Percentiles rank a stretch among this genome's conserved stretches.
Conservation (phyloP, 495 filamentous ascomycete species). For the Podospora pseudoanserina region DNA sequence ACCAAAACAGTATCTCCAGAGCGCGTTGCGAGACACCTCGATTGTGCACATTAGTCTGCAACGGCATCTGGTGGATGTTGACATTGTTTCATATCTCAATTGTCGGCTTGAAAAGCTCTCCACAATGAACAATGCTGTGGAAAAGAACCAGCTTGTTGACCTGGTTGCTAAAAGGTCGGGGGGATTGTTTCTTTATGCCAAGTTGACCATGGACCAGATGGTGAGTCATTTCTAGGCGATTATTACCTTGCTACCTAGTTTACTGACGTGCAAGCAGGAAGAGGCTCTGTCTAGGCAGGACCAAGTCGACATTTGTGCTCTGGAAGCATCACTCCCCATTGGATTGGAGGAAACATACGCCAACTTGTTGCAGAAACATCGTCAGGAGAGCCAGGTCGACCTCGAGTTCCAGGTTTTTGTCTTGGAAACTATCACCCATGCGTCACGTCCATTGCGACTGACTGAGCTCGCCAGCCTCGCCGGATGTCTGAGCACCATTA, state of each 20-base stretch:
- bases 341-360: conserved; percentile 43
- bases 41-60: conserved; percentile 34
- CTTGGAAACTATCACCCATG: conserved; percentile 44
- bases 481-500: conserved; percentile 14
- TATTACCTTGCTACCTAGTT: no score
- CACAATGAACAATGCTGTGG: conserved; percentile 24
- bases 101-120: conserved; percentile 20
- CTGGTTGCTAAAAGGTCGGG: conserved; percentile 23
- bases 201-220: conserved; percentile 31
- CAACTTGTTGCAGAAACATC: conserved; percentile 40
- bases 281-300: neutral
- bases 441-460: conserved; percentile 47
- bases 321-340: conserved; percentile 30
- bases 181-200: conserved; percentile 44
- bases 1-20: conserved; percentile 31
- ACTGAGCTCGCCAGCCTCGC: conserved; percentile 42
- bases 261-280: no score
- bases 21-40: conserved; percentile 12
- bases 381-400: conserved; percentile 31
- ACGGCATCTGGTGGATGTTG: conserved; percentile 31
- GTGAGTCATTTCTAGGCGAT: conserved; percentile 34
- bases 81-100: conserved; percentile 23
- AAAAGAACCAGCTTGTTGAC: conserved; percentile 11
- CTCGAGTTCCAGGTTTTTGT: conserved; percentile 35
- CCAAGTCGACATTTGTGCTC: conserved; percentile 15